Evolutionary conservation across 306 rosid species (phyloP).

Genomic region (Macrotyloma uniflorum): DNA sequence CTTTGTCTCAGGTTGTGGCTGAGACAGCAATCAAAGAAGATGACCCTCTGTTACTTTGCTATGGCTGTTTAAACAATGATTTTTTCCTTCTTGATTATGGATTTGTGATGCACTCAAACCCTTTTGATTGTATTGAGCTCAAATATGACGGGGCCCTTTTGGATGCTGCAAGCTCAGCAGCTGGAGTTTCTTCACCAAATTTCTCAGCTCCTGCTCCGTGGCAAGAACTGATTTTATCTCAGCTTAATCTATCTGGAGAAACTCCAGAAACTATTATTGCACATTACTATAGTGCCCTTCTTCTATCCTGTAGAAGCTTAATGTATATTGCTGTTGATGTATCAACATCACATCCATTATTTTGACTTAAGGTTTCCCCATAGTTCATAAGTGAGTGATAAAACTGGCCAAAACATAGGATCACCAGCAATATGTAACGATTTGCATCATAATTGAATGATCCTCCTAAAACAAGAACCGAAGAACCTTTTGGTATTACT

Average conservation of each 20-base stretch:
- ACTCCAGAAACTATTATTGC: conserved; percentile 48
- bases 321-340: not conserved
- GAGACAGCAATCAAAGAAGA: conserved; percentile 65
- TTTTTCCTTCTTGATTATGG: conserved; percentile 89
- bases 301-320: not conserved
- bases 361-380: not conserved
- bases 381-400: not conserved
- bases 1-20: conserved; percentile 79
- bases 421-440: not conserved
- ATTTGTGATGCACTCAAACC: conserved; percentile 79
- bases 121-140: conserved; percentile 82
- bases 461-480: not conserved
- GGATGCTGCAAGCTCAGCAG: conserved; percentile 93
- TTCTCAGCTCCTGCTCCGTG: conserved; percentile 79
- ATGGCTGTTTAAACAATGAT: conserved; percentile 85
- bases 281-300: not conserved
- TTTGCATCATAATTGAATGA: conserved; percentile 7
- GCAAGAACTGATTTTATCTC: conserved; percentile 71
- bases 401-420: conserved; percentile 4
- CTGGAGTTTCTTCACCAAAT: conserved; percentile 76
- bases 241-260: conserved; percentile 78
- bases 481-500: not conserved
- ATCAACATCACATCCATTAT: not conserved
- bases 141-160: conserved; percentile 82
- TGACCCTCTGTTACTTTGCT: conserved; percentile 69